Evolutionary conservation across 805 yeast genomes (phyloP).

Genomic region (Jamesozyma piceae): DNA sequence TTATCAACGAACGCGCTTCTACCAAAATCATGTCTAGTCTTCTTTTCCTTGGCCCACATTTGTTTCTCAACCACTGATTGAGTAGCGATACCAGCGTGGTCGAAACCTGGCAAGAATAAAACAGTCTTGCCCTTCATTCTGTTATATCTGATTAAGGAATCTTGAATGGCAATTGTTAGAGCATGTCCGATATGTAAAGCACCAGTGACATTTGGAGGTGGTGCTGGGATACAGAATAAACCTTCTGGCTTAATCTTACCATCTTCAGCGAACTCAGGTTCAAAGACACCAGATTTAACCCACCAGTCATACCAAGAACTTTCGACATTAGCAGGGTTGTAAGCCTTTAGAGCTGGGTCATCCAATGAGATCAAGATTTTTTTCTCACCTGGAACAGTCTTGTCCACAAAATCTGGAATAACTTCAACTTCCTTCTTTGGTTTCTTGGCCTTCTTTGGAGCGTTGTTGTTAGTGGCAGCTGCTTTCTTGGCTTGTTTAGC

Average conservation of each 20-base stretch:
- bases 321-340: conserved; percentile 86
- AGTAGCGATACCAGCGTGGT: conserved; percentile 98
- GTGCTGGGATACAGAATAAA: conserved; percentile 86
- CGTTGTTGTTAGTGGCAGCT: conserved; percentile 42
- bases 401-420: conserved; percentile 76
- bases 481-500: conserved; percentile 63
- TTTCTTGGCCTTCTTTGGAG: conserved; percentile 44
- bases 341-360: conserved; percentile 88
- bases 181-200: conserved; percentile 99
- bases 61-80: conserved; percentile 97
- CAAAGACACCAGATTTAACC: conserved; percentile 78
- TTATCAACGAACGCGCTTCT: conserved; percentile 80
- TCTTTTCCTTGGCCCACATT: conserved; percentile 76
- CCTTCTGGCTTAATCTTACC: conserved; percentile 80
- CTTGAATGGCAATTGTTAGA: conserved; percentile 89
- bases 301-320: conserved; percentile 98
- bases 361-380: conserved; percentile 79
- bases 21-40: conserved; percentile 91
- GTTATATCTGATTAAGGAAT: conserved; percentile 82
- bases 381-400: conserved; percentile 83
- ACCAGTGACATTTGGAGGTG: conserved; percentile 98
- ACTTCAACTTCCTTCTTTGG: conserved; percentile 62
- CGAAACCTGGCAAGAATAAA: conserved; percentile 89
- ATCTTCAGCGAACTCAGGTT: conserved; percentile 70
- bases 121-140: conserved; percentile 97